phyloP scores from a whole-genome alignment of 2,329 filamentous ascomycete genomes.

The Microdochium trichocladiopsis region DNA sequence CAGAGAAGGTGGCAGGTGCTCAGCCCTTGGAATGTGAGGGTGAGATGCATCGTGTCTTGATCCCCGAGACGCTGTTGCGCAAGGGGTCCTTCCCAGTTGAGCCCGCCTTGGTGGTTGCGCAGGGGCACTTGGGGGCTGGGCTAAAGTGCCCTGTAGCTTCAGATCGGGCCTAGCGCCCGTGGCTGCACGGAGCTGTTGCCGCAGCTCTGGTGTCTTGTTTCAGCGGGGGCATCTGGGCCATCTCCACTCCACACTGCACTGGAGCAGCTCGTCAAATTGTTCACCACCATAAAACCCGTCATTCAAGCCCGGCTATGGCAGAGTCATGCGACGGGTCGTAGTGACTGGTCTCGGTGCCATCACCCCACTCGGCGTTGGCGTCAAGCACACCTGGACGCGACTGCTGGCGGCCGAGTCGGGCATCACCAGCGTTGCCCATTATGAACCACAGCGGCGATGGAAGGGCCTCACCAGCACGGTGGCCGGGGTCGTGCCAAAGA shows the following conservation, averaged over 20 bases:
- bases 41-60: too few species aligned
- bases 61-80: too few species aligned
- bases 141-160: too few species aligned
- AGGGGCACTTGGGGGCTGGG: too few species aligned
- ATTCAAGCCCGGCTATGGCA: constrained; percentile 27
- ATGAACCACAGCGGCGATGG: constrained; percentile 53
- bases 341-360: constrained; percentile 78
- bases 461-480: constrained; percentile 73
- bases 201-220: too few species aligned
- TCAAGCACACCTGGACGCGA: constrained; percentile 71
- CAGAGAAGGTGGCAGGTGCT: too few species aligned
- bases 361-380: constrained; percentile 76
- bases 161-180: too few species aligned
- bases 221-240: not conserved
- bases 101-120: too few species aligned
- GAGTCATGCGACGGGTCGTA: constrained; percentile 63
- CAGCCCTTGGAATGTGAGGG: too few species aligned
- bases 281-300: not conserved
- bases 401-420: constrained; percentile 76
- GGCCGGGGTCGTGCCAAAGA: constrained; percentile 69
- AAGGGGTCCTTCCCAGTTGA: too few species aligned
- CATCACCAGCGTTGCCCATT: constrained; percentile 63
- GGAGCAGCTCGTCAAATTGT: not conserved
- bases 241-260: not conserved
- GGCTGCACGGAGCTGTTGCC: too few species aligned